Conservation (phyloP, 2,329 filamentous ascomycete species). For the Cladorrhinum sp. region DNA sequence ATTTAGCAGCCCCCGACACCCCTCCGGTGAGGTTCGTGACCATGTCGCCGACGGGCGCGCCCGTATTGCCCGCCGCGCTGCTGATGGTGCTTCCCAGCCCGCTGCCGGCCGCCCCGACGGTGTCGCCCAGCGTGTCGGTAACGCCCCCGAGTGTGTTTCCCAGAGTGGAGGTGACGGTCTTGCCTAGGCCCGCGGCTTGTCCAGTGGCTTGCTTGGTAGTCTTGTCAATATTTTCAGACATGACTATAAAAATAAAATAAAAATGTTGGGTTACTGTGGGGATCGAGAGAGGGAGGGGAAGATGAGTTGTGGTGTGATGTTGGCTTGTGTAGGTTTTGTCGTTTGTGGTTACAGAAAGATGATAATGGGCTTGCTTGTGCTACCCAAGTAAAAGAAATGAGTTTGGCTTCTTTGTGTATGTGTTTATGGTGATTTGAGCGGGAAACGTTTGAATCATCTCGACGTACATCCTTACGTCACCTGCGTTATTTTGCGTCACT, state of each 20-base stretch:
- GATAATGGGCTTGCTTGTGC: too few species aligned
- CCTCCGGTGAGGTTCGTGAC: constrained; percentile 51
- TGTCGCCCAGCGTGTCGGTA: constrained; percentile 30
- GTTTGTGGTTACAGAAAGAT: too few species aligned
- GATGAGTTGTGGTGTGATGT: too few species aligned
- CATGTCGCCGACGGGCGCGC: constrained; percentile 54
- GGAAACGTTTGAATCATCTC: too few species aligned
- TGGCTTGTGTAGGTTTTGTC: too few species aligned
- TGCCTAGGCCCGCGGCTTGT: constrained; percentile 21
- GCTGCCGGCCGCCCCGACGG: constrained; percentile 46
- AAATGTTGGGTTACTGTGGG: too few species aligned
- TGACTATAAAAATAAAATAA: background rate
- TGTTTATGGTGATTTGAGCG: background rate
- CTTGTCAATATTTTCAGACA: constrained; percentile 11
- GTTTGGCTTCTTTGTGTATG: too few species aligned
- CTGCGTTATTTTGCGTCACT: background rate
- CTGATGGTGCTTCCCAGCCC: constrained; percentile 55
- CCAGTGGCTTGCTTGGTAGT: constrained; percentile 21
- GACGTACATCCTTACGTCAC: background rate
- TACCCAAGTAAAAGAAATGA: too few species aligned
- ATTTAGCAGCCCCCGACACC: constrained; percentile 46
- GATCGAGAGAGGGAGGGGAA: too few species aligned
- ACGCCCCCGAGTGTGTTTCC: constrained; percentile 31
- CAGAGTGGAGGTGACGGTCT: constrained; percentile 27
- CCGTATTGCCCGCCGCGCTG: constrained; percentile 48